Evolutionary conservation across 2,329 filamentous ascomycete species (phyloP), one percentile per base, ranked within the genome.

Genomic region (Arthroderma sp.): DNA sequence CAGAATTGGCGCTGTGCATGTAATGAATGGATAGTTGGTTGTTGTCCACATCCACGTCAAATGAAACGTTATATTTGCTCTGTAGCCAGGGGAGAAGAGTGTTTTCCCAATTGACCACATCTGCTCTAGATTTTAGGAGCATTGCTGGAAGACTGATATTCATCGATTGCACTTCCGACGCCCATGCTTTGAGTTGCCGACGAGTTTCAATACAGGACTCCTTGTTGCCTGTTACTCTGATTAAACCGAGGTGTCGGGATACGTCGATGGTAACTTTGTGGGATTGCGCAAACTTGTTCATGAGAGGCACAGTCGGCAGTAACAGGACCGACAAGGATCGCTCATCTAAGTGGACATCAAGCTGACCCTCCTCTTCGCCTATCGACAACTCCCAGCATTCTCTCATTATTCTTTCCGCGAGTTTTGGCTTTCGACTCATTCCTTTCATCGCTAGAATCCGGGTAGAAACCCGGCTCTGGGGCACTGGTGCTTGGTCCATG

Each of bases 361-460:
- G 55, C 54, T 71, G 71, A 7, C 72, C 72, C 53, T 67, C 57
- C 58, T 73, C 71, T 23, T 64, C 65, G 13, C 57, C 39, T 31
- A 71, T 58, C 2, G 66, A 67, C 21, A 74, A 61, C 33, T 69
- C 59, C 72, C 72, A 74, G 63, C 67, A 71, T 43, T 72, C 66
- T 39, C 72, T 68, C 51, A 73, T 64, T 35, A 74, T 69, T 35
- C 56, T 65, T 58, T 74, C 70, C 15, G 66, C 66, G 21, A 71
- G 55, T 7, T 65, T 53, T n/a, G 64, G 39, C 53, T 74, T 74
- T 2, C 65, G 65, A 28, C 63, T 66, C 31, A 67, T 58, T 23
- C 59, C 57, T 35, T 63, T 62, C 8, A 65, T 28, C n/a, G 56
- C 57, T 15, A 61, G 58, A 52, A 66, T 57, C 43, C 65, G 64